These are phyloP conservation scores for Leptographium procerum DNA, from an alignment of 2,329 filamentous ascomycete genomes.

Conservation along the genomic window DNA sequence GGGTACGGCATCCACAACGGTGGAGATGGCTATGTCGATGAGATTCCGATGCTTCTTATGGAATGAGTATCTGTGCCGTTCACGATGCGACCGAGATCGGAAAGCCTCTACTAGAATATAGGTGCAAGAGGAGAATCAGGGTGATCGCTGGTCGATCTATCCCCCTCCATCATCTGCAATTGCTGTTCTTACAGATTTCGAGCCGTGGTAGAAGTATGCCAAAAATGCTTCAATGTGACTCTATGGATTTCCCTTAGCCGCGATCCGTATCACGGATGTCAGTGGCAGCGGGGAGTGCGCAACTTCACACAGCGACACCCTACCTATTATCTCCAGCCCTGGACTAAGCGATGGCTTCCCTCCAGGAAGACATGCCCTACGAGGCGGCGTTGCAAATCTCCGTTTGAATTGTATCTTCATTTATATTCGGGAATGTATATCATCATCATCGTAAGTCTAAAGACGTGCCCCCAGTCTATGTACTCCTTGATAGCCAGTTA, in stretches of 20 bases:
- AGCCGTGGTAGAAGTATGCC: neutral
- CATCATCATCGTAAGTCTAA: neutral
- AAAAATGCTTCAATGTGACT: neutral
- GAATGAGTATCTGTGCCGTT: neutral
- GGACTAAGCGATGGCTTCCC: neutral
- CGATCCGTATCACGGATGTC: neutral
- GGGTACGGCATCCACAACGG: neutral
- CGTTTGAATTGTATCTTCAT: neutral
- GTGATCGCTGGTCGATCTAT: neutral
- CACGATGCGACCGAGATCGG: neutral
- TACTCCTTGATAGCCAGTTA: neutral
- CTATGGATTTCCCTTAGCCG: neutral
- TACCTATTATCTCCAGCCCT: neutral
- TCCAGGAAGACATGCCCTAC: neutral
- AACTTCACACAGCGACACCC: neutral
- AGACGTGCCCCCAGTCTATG: neutral
- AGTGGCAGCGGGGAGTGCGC: neutral
- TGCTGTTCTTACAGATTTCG: neutral
- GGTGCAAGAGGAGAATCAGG: neutral
- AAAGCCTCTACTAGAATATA: neutral
- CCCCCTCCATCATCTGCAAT: neutral
- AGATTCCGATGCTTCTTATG: neutral
- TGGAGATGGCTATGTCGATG: neutral
- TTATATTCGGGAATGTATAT: neutral
- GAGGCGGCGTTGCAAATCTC: neutral